These are phyloP conservation scores for Boletus pseudo-olivaceus DNA, from an alignment of 768 basidiomycete species.

Conservation along the genomic window DNA sequence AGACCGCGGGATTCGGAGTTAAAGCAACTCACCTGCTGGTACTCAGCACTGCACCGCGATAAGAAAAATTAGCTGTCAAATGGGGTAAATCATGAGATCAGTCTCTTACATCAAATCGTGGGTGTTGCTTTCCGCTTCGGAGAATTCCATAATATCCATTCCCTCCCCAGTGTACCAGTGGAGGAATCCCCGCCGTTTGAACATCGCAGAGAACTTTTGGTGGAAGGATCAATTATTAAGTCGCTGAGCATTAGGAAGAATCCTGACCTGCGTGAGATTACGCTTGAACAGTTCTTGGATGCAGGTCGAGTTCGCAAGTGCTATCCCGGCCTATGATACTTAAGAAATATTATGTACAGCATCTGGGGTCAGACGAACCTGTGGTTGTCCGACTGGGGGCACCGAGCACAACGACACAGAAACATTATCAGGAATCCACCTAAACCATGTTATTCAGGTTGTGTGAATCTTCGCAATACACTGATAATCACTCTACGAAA, in stretches of 20 bases:
- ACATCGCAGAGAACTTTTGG: slow-evolving; percentile 72
- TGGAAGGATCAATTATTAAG: not conserved
- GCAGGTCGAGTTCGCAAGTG: slow-evolving; percentile 73
- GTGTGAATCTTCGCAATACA: not conserved
- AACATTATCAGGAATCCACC: slow-evolving; percentile 91
- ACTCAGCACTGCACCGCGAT: slow-evolving; percentile 64
- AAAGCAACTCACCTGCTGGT: slow-evolving; percentile 63
- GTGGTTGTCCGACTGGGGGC: slow-evolving; percentile 75
- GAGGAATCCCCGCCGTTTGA: slow-evolving; percentile 78
- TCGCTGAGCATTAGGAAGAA: not conserved
- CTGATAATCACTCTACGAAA: slow-evolving; percentile 69
- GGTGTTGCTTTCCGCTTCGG: slow-evolving; percentile 83
- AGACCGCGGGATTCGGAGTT: not conserved
- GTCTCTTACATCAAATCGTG: slow-evolving; percentile 71
- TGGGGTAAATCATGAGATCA: not conserved
- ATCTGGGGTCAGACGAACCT: slow-evolving; percentile 38
- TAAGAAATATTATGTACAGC: slow-evolving; percentile 6
- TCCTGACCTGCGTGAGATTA: slow-evolving; percentile 54
- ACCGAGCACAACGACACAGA: slow-evolving; percentile 81
- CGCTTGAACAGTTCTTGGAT: slow-evolving; percentile 87
- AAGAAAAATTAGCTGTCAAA: slow-evolving; percentile 6
- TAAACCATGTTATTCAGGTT: slow-evolving; percentile 24
- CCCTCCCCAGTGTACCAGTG: slow-evolving; percentile 93
- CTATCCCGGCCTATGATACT: slow-evolving; percentile 54
- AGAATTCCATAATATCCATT: slow-evolving; percentile 82